phyloP scores from a whole-genome alignment of 305 asterid genomes.

The Solanum hybrid region DNA sequence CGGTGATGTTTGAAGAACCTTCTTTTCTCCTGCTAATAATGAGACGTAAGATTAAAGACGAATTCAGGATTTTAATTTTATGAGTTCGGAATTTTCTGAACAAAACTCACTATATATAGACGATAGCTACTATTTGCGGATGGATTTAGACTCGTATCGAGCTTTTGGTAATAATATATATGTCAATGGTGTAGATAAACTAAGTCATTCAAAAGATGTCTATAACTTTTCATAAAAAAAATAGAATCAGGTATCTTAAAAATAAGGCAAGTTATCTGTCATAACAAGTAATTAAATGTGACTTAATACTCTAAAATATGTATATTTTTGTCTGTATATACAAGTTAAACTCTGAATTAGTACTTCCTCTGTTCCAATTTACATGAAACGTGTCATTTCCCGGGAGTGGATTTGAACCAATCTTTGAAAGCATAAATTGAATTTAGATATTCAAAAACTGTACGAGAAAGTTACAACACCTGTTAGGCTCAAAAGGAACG shows the following conservation, averaged over 20 bases:
- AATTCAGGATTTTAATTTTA: neutral
- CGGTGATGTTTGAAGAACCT: constrained; percentile 31
- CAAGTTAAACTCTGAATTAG: neutral
- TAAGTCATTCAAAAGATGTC: neutral
- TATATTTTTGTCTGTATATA: neutral
- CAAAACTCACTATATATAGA: neutral
- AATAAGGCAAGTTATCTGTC: neutral
- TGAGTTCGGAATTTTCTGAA: neutral
- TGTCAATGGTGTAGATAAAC: neutral
- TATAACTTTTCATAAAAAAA: neutral
- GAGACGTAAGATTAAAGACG: neutral
- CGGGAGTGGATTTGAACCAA: neutral
- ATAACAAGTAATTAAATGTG: neutral
- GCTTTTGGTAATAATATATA: neutral
- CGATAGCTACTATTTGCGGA: neutral
- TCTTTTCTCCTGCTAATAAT: neutral
- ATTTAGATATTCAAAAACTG: neutral
- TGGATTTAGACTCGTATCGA: neutral
- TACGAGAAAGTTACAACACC: constrained; percentile 18
- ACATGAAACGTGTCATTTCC: neutral
- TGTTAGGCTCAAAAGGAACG: constrained; percentile 59
- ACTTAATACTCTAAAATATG: neutral
- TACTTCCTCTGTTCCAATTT: neutral
- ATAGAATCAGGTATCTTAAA: neutral
- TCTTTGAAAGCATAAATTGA: neutral